phyloP scores from a whole-genome alignment of 2,329 filamentous ascomycete species.

The Colletotrichum costaricense region DNA sequence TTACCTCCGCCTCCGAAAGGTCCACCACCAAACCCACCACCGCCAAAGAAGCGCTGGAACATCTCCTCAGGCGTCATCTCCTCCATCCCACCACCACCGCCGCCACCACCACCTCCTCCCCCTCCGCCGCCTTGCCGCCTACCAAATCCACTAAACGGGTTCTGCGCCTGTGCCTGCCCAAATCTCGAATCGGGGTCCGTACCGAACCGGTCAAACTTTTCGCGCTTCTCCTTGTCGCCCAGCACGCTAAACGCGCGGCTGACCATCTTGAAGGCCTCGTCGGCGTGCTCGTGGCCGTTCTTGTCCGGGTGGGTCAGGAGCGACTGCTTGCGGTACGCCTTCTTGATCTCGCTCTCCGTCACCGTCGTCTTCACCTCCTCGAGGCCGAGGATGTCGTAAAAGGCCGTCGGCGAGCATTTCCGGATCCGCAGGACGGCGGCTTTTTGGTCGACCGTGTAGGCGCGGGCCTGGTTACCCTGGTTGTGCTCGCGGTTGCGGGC shows the following conservation, averaged over 20 bases:
- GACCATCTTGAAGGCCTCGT: conserved; percentile 99
- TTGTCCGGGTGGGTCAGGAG: conserved; percentile 98
- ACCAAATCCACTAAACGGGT: conserved; percentile 74
- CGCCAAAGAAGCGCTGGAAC: conserved; percentile 96
- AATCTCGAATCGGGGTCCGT: conserved; percentile 94
- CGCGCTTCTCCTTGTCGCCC: conserved; percentile 92
- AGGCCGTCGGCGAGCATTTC: conserved; percentile 84
- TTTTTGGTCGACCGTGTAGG: conserved; percentile 91
- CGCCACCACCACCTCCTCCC: conserved; percentile 60
- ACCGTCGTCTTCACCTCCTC: conserved; percentile 72
- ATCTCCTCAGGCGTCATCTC: conserved; percentile 97
- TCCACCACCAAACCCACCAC: conserved; percentile 72
- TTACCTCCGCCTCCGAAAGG: conserved; percentile 55
- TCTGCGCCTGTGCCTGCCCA: conserved; percentile 69
- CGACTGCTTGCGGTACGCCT: conserved; percentile 95
- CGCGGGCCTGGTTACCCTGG: conserved; percentile 79
- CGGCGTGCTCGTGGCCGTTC: conserved; percentile 94
- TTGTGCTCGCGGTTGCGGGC: conserved; percentile 73
- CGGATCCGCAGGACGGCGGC: conserved; percentile 90
- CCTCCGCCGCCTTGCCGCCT: conserved; percentile 51
- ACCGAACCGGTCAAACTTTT: conserved; percentile 88
- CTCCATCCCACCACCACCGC: conserved; percentile 80
- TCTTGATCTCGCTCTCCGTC: conserved; percentile 91
- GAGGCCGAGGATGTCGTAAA: conserved; percentile 93
- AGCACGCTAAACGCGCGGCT: conserved; percentile 92